Evolutionary conservation across 129 eudicot species (phyloP), one percentile per base, ranked within the genome.

Genomic region (Glebionis coronaria): DNA sequence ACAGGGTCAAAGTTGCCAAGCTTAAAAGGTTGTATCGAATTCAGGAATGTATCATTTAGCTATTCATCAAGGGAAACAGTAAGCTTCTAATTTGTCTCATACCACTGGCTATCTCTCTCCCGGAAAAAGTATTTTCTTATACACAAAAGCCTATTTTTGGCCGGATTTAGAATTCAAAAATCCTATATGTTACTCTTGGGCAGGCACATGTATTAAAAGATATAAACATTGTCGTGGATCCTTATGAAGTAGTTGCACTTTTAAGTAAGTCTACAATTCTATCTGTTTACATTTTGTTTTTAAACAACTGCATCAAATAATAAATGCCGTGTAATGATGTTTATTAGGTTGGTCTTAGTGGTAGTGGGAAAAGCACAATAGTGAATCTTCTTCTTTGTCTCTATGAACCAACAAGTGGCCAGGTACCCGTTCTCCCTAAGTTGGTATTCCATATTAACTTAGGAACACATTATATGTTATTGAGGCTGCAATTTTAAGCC

Each of bases 351-450:
- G 99, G 99, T 73, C 95, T 94, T 63, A 94, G 99, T 78, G 99
- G 99, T 66, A 94, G 99, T 67, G 99, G 99, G 55, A 94, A 94
- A 79, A 94, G 99, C 82, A 94, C 97, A 50, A 72, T 94, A 13
- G 97, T 94, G 52, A 90, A 78, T 77, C 99, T 94, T 78, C 75
- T 94, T 55, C 99, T 94, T 31, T 88, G 93, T 69, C 92, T 94
- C 60, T 94, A 94, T 74, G 97, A 94, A 79, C 99, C 99, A 82
- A 90, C 87, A 81, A 80, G 84, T 73, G 99, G 99, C 61, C 88
- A 90, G 97, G 99, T 94, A 73, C 14, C 12, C 53, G 35, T 60
- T n/a, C 29, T 60, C 62, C 13, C 69, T 25, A 73, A 65, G 21
- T 16, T 44, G 45, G 19, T 56, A 14, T 67, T 18, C 13, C 19